A percentile compares a stretch with the other conserved stretches of the same genome.
Conservation (phyloP, 768 basidiomycete species). For the Tricholoma flavovirens region DNA sequence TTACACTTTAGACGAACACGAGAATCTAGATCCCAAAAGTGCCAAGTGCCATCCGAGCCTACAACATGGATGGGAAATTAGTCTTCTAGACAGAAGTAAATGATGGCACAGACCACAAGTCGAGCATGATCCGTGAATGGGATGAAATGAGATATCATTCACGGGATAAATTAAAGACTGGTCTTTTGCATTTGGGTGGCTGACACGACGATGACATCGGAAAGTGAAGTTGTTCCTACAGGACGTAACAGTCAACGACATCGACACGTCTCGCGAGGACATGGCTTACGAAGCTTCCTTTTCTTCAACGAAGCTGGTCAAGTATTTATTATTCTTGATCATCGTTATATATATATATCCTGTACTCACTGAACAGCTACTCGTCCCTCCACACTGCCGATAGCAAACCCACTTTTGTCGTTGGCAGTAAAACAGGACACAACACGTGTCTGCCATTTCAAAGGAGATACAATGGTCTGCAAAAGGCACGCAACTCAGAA, state of each 20-base stretch:
- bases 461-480: constrained; percentile 75
- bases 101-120: constrained; percentile 56
- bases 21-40: constrained; percentile 94
- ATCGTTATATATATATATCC: background rate
- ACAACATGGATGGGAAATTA: constrained; percentile 9
- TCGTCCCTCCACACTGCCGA: constrained; percentile 85
- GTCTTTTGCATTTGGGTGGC: constrained; percentile 49
- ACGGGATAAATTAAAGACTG: constrained; percentile 74
- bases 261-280: background rate
- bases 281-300: constrained; percentile 64
- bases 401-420: constrained; percentile 63
- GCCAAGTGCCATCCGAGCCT: constrained; percentile 83
- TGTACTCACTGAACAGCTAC: constrained; percentile 90
- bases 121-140: constrained; percentile 77
- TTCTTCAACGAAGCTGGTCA: constrained; percentile 73
- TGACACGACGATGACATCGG: constrained; percentile 70
- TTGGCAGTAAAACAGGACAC: constrained; percentile 77
- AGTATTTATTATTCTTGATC: background rate
- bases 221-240: constrained; percentile 79
- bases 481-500: background rate
- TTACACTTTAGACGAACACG: constrained; percentile 59
- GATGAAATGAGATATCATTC: constrained; percentile 84
- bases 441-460: constrained; percentile 92
- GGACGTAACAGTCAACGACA: background rate
- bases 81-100: constrained; percentile 7